Evolutionary conservation across 2,329 filamentous ascomycete species (phyloP).

Genomic region (Talaromyces sp.): DNA sequence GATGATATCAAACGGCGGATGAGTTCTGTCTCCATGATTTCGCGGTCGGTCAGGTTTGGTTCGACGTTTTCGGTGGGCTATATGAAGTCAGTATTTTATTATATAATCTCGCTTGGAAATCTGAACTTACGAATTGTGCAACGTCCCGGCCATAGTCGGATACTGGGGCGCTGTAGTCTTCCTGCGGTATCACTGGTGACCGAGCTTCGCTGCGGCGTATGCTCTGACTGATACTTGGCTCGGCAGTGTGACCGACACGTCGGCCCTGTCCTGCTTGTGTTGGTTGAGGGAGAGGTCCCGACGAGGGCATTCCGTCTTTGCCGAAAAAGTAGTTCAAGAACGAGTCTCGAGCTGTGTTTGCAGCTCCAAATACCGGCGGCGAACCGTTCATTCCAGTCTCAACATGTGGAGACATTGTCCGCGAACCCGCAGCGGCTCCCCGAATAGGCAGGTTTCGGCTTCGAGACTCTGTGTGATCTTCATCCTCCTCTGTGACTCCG

Average conservation of each 20-base stretch:
- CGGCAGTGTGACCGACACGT: constrained; percentile 74
- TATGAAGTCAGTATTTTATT: constrained; percentile 9
- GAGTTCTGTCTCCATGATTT: constrained; percentile 95
- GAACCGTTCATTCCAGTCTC: constrained; percentile 62
- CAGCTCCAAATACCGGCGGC: constrained; percentile 60
- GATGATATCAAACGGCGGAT: constrained; percentile 95
- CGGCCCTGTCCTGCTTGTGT: constrained; percentile 47
- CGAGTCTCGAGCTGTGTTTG: constrained; percentile 73
- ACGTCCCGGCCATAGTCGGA: constrained; percentile 45
- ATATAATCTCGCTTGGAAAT: background rate
- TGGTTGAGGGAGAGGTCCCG: constrained; percentile 44
- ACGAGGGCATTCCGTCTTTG: constrained; percentile 67
- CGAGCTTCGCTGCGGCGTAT: constrained; percentile 64
- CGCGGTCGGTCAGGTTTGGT: constrained; percentile 87
- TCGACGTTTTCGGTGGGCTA: constrained; percentile 57
- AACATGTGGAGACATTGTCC: constrained; percentile 81
- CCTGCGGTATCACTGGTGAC: constrained; percentile 46
- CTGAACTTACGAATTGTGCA: constrained; percentile 49
- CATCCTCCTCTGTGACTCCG: constrained; percentile 68
- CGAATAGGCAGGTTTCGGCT: constrained; percentile 56
- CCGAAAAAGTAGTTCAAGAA: constrained; percentile 99
- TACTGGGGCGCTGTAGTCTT: constrained; percentile 37
- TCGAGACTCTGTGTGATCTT: constrained; percentile 60
- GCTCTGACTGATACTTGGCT: constrained; percentile 80
- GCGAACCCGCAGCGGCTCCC: constrained; percentile 59